phyloP scores from a whole-genome alignment of 768 basidiomycete species.

The Myochromella boudieri region DNA sequence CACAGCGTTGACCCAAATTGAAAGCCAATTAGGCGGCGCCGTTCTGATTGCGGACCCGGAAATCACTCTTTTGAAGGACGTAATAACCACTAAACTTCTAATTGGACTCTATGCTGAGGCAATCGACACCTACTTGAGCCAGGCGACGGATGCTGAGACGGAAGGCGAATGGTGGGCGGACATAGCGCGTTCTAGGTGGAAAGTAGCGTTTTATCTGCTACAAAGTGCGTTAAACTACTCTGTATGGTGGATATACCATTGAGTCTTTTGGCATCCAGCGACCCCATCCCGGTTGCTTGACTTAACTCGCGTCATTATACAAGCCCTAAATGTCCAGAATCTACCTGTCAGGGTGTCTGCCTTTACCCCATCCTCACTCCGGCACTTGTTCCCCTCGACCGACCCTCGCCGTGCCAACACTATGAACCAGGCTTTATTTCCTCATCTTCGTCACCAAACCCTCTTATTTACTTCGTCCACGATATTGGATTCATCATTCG shows the following conservation, averaged over 20 bases:
- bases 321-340: constrained; percentile 40
- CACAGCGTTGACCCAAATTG: constrained; percentile 27
- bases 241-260: neutral
- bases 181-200: constrained; percentile 57
- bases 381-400: constrained; percentile 45
- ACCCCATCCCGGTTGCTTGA: constrained; percentile 42
- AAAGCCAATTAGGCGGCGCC: constrained; percentile 15
- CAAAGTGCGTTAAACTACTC: constrained; percentile 61
- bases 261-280: constrained; percentile 32
- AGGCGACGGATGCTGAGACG: constrained; percentile 68
- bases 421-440: constrained; percentile 64
- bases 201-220: constrained; percentile 64
- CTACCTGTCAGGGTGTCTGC: constrained; percentile 45
- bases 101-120: constrained; percentile 64
- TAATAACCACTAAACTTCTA: constrained; percentile 48
- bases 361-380: constrained; percentile 48
- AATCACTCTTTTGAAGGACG: constrained; percentile 38
- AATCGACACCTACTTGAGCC: constrained; percentile 60
- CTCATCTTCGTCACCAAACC: constrained; percentile 39
- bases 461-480: constrained; percentile 19
- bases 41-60: constrained; percentile 24
- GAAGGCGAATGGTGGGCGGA: constrained; percentile 88
- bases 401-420: constrained; percentile 45
- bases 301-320: constrained; percentile 37
- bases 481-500: constrained; percentile 12